Conservation (phyloP, 306 rosid species). For the Parietaria judaica region DNA sequence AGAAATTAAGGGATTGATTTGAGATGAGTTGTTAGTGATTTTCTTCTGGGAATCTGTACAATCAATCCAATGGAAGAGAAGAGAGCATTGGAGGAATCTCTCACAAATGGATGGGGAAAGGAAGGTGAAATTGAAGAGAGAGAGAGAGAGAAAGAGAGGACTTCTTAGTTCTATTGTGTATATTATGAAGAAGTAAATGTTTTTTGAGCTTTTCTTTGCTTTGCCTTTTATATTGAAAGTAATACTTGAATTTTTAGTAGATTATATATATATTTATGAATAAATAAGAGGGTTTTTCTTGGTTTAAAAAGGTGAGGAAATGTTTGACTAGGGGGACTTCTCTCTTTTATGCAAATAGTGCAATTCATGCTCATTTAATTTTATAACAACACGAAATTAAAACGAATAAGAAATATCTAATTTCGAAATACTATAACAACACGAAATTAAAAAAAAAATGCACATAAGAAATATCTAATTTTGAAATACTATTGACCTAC, state of each 20-base stretch:
- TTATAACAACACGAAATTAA: slow-evolving; percentile 27
- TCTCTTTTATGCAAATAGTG: slow-evolving; percentile 6
- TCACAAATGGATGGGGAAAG: slow-evolving; percentile 72
- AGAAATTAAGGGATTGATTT: slow-evolving; percentile 49
- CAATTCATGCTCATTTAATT: slow-evolving; percentile 18
- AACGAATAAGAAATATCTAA: slow-evolving; percentile 6
- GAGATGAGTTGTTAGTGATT: slow-evolving; percentile 30
- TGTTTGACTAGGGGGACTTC: slow-evolving; percentile 52
- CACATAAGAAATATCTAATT: slow-evolving; percentile 9
- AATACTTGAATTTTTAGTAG: slow-evolving; percentile 1
- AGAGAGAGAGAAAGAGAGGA: slow-evolving; percentile 37
- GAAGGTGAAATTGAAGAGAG: slow-evolving; percentile 54
- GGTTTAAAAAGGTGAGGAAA: slow-evolving; percentile 34
- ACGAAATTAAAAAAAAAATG: neutral
- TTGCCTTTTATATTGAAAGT: slow-evolving; percentile 17
- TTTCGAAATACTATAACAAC: slow-evolving; percentile 9
- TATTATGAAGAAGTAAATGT: slow-evolving; percentile 43
- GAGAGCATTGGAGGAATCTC: slow-evolving; percentile 72
- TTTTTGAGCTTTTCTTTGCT: slow-evolving; percentile 29
- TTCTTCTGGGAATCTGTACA: slow-evolving; percentile 38
- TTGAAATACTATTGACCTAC: slow-evolving; percentile 16
- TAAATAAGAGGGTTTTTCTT: neutral
- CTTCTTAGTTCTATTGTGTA: slow-evolving; percentile 61
- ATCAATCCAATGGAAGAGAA: slow-evolving; percentile 77
- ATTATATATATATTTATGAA: neutral